These are phyloP conservation scores for Beauveria scarabaeidicola DNA, from an alignment of 2,329 filamentous ascomycete species.

Conservation along the genomic window DNA sequence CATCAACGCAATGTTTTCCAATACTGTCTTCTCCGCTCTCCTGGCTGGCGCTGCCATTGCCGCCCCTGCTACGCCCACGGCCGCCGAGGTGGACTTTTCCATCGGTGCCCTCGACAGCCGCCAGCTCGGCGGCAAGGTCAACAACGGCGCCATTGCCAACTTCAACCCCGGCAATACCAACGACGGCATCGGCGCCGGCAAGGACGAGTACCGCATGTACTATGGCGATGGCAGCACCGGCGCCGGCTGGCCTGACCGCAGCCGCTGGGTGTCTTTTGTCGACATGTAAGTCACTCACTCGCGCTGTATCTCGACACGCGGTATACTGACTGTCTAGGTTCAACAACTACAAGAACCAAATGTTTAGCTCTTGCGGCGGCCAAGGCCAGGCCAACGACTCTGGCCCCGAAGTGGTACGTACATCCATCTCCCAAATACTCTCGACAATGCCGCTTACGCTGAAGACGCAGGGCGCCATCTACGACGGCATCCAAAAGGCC, in stretches of 20 bases:
- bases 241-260: conserved; percentile 23
- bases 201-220: conserved; percentile 24
- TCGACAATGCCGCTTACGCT: too few relatives aligned
- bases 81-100: not conserved
- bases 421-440: not conserved
- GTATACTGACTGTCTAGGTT: conserved; percentile 13
- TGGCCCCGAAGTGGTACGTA: conserved; percentile 16
- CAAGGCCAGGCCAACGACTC: conserved; percentile 15
- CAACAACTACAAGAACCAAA: conserved; percentile 19
- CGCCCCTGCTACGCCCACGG: not conserved
- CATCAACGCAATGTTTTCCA: conserved; percentile 1
- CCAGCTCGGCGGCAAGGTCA: conserved; percentile 7
- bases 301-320: not conserved
- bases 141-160: conserved; percentile 10
- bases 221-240: conserved; percentile 20
- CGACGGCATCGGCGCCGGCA: conserved; percentile 15
- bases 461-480: conserved; percentile 17
- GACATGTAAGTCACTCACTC: conserved; percentile 17
- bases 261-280: conserved; percentile 22
- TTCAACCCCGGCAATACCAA: conserved; percentile 11
- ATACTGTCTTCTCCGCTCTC: conserved; percentile 3
- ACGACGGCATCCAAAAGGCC: conserved; percentile 24
- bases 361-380: conserved; percentile 15
- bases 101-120: conserved; percentile 6
- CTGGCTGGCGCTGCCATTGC: conserved; percentile 6